Evolutionary conservation across 2,329 filamentous ascomycete genomes (phyloP), one percentile per base, ranked within the genome.

Genomic region (Penicillium italicum): DNA sequence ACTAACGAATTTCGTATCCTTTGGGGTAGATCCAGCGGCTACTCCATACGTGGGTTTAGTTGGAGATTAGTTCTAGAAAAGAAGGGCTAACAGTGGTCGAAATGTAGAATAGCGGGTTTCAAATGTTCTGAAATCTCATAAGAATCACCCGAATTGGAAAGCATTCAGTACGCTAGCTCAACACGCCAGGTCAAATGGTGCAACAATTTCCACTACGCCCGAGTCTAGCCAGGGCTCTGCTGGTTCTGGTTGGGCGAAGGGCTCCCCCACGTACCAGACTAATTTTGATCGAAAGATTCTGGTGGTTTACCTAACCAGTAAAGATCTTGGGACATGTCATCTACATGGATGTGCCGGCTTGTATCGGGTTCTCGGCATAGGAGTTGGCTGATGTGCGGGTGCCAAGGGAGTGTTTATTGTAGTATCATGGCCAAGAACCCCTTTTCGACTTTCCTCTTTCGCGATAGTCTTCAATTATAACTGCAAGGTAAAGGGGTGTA

Each of bases 21-120:
- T 62, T 58, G 58, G 62, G 45, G 62, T 60, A 55, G 51, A 46
- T 38, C 40, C 55, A 48, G 40, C 50, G 38, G 43, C 28, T 34
- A 45, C 18, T 44, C 18, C 18, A 12, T 12, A n/a, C 49, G 56
- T 49, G 36, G 37, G n/a, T 53, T 26, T 37, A 11, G 34, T 62
- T 62, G 60, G 62, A 62, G 60, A 53, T 62, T 61, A 64, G 62
- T 46, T 50, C 14, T 36, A 40, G 36, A 36, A 30, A 46, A 44
- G 42, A 6, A 28, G 26, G 41, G 47, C 44, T 54, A 34, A 50
- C 16, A 22, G 24, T 50, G 48, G 38, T 24, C 10, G 24, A 22
- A 12, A 16, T 30, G n/a, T 24, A 20, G 12, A 28, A 24, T 30
- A 40, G 37, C 37, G 26, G 47, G 37, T 33, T 50, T 51, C 36